Evolutionary conservation across 192 early-diverging fungal genomes (phyloP).

Genomic region (Phlyctochytrium planicorne): DNA sequence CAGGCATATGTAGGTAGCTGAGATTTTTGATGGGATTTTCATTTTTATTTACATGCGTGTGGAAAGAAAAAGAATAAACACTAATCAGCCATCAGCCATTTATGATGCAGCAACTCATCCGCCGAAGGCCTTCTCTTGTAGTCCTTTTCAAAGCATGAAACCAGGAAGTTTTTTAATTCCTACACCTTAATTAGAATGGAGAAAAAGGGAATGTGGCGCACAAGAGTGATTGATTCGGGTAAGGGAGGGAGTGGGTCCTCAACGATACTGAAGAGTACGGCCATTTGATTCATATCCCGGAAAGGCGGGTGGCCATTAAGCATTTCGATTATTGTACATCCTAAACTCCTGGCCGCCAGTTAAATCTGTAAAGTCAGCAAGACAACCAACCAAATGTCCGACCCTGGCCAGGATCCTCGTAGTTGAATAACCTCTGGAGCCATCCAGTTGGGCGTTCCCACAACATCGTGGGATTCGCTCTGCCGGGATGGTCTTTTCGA

Average conservation of each 20-base stretch:
- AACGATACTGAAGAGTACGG: conserved; percentile 88
- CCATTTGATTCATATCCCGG: conserved; percentile 75
- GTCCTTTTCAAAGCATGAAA: not conserved
- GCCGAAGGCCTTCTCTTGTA: not conserved
- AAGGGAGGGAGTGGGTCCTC: conserved; percentile 27
- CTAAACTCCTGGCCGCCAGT: conserved; percentile 60
- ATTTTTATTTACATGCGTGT: too few relatives aligned
- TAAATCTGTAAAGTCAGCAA: conserved; percentile 3
- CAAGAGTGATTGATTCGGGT: not conserved
- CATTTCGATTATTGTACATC: conserved; percentile 92
- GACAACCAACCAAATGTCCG: conserved; percentile 77
- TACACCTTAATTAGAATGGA: not conserved
- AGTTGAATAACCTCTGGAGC: conserved; percentile 75
- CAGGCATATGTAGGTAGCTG: too few relatives aligned
- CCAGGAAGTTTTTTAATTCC: not conserved
- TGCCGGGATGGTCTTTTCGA: conserved; percentile 82
- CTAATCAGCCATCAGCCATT: not conserved
- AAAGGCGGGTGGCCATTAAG: conserved; percentile 91
- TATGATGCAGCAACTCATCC: not conserved
- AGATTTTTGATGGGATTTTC: too few relatives aligned
- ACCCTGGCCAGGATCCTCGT: conserved; percentile 77
- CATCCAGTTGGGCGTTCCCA: conserved; percentile 48
- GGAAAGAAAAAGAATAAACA: too few relatives aligned
- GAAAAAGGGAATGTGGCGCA: not conserved
- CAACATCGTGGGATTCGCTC: conserved; percentile 67